Base-by-base conservation (phyloP, 208 protist species). In the Crithidia brevicula region DNA sequence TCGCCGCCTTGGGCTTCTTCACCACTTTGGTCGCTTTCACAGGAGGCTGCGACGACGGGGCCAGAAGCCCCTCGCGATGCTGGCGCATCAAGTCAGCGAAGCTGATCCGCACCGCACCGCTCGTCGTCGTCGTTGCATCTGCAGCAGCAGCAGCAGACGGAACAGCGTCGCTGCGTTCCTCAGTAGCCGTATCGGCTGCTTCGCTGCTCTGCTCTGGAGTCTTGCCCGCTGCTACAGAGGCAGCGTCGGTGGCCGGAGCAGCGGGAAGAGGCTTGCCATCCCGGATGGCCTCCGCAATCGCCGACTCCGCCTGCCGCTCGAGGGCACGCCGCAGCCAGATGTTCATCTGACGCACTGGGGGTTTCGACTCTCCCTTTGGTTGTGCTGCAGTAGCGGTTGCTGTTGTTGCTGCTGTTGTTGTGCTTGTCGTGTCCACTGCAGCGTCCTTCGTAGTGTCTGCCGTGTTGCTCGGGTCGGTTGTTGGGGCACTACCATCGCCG, bases 11-110 rank as follows among this genome's bases (percentile, higher is more conserved):
- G 18, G 58, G 53, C 56, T 60, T 52, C 62, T 77, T 82, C 20
- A 83, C 67, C 1, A 83, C 77, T 1, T 47, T 70, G 3, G 77
- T 79, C 13, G 67, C 46, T 67, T 83, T 78, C 28, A 83, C 77
- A 0, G 66, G 43, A 3, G 72, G 72, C 62, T 69, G 74, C 54
- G 53, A 31, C 10, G 23, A 31, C 1, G 74, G 74, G 18, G 64
- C 70, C 27, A 70, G 28, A 20, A 68, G 45, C n/a, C 67, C 64
- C 49, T 78, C 74, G 33, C 73, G 74, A 58, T 78, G 75, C 50
- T 67, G 60, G 13, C 68, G 69, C 67, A 81, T 81, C 10, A 74
- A 31, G 18, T 81, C 74, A 4, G 68, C 69, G 25, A 81, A 74
- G 11, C 36, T 69, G 15, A 57, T 47, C 16, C 58, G 54, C 2